Base-by-base conservation (phyloP, 2,329 filamentous ascomycete genomes). In the Coleophoma cylindrospora region DNA sequence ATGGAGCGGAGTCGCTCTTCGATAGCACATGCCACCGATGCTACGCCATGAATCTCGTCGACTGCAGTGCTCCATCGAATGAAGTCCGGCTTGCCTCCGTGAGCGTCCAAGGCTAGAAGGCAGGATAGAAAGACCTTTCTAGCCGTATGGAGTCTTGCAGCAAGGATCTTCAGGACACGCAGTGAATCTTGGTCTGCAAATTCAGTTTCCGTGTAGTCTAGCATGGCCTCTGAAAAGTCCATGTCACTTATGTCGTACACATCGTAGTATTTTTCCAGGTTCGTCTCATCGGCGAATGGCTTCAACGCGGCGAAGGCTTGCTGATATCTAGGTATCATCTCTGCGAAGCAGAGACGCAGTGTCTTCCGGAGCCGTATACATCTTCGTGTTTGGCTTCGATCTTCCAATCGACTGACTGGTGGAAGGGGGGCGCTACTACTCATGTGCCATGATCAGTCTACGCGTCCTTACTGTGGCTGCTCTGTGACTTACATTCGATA, bases 241-340 rank as follows among this genome's bases (percentile, higher is more conserved):
- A 84, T 79, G 50, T 85, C 79, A 54, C 81, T 87, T 53, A 92
- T 82, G 57, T 91, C 88, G 64, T 92, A 91, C 53, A 92, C 87
- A 63, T 97, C 92, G 61, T 94, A 88, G 65, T 96, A 95, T 68
- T 91, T 94, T 60, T 95, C 90, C 40, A 99, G 72, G 62, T 96
- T 89, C 45, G 87, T 80, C 61, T 87, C 81, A 64, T 91, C 84
- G 2, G 91, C 83, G 49, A 95, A 82, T 1, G 79, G 80, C 63
- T 85, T 85, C 17, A 97, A 74, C 3, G 76, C 75, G 38, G 77
- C 74, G 54, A 84, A 86, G 12, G 87, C 83, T 57, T 88, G 81
- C 48, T 84, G 81, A 61, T 91, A 91, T 19, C 80, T 79, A 40
- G 84, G 78, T 38, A 96, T 81, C 47, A 87, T 79, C 13, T 85